Evolutionary conservation across 2,329 filamentous ascomycete species (phyloP).

Genomic region (Phialemonium atrogriseum): DNA sequence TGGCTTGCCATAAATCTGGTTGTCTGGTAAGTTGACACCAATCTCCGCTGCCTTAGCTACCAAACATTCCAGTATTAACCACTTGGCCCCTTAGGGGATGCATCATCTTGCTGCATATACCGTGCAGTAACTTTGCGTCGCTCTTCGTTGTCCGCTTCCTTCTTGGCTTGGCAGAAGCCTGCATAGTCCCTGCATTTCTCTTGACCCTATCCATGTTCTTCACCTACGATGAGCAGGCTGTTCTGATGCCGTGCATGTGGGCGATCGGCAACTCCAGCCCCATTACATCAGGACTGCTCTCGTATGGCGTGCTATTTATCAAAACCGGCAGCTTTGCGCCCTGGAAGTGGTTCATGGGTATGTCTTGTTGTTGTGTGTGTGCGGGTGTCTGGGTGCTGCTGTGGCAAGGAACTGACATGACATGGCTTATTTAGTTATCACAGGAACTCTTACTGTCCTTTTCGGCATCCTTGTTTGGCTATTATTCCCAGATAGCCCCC

Average conservation of each 20-base stretch:
- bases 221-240: constrained; percentile 29
- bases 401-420: no score
- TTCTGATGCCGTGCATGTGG: constrained; percentile 14
- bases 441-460: constrained; percentile 2
- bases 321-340: no score
- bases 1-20: constrained; percentile 29
- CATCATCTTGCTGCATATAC: no score
- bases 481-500: constrained; percentile 41
- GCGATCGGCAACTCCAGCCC: not conserved
- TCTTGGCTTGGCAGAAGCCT: constrained; percentile 35
- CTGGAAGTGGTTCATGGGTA: no score
- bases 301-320: no score
- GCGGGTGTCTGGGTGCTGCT: no score
- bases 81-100: no score
- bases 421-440: no score
- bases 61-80: no score
- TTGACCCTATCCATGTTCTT: constrained; percentile 26
- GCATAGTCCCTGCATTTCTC: constrained; percentile 35
- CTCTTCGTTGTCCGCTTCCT: constrained; percentile 33
- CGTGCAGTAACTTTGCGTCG: constrained; percentile 27
- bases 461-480: constrained; percentile 26
- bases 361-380: constrained; percentile 31
- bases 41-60: constrained; percentile 23
- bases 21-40: constrained; percentile 31
- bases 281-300: not conserved